Evolutionary conservation across 2,329 filamentous ascomycete species (phyloP).

Genomic region (Calonectria fujianensis): DNA sequence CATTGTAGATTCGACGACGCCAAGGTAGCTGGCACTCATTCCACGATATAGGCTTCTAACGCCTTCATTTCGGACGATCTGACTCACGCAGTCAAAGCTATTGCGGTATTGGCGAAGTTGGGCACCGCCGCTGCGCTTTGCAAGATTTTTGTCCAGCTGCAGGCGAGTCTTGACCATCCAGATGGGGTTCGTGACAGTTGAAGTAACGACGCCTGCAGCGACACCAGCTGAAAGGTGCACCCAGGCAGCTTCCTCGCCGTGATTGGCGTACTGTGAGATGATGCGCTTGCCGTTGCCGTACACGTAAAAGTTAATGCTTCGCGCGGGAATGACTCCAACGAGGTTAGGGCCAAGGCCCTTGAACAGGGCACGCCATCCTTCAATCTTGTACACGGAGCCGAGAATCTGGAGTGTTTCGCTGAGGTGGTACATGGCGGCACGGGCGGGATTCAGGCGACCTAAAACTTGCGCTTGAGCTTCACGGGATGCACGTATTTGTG

Average conservation of each 20-base stretch:
- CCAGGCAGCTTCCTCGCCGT: constrained; percentile 80
- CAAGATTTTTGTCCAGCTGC: constrained; percentile 91
- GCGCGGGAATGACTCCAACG: constrained; percentile 90
- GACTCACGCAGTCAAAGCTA: constrained; percentile 89
- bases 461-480: constrained; percentile 73
- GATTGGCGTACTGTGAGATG: constrained; percentile 84
- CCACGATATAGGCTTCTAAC: constrained; percentile 90
- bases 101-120: constrained; percentile 85
- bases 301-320: constrained; percentile 94
- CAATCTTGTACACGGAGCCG: constrained; percentile 84
- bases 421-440: constrained; percentile 83
- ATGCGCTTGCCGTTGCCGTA: constrained; percentile 94
- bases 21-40: constrained; percentile 92
- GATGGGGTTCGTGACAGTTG: constrained; percentile 95
- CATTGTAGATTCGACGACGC: constrained; percentile 90
- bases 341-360: constrained; percentile 95
- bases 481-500: constrained; percentile 82
- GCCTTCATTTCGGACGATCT: constrained; percentile 88
- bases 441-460: constrained; percentile 74
- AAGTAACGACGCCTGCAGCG: constrained; percentile 87
- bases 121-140: constrained; percentile 73
- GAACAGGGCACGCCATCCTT: constrained; percentile 92
- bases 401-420: constrained; percentile 91
- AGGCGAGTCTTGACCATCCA: constrained; percentile 97
- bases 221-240: constrained; percentile 87